phyloP scores from a whole-genome alignment of 176 grass and related monocot species.

The Paspalum vaginatum region DNA sequence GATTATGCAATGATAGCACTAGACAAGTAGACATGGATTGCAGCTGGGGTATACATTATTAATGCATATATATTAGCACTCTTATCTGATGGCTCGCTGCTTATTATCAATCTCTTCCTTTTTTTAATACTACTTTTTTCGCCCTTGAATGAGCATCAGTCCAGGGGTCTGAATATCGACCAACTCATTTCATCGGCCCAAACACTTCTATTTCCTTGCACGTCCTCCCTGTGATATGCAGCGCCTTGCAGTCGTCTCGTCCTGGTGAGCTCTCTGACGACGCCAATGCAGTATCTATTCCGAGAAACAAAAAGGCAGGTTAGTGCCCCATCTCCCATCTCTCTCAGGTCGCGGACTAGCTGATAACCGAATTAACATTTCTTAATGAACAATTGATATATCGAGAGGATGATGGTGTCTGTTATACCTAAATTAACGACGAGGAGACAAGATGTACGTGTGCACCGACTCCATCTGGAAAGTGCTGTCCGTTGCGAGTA shows the following conservation, averaged over 20 bases:
- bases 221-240: no score
- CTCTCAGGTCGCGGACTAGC: not conserved
- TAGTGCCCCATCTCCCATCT: no score
- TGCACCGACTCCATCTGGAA: slow-evolving; percentile 44
- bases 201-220: not conserved
- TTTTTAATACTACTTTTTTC: not conserved
- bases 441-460: slow-evolving; percentile 37
- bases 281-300: no score
- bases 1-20: slow-evolving; percentile 13
- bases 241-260: no score
- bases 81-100: not conserved
- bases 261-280: no score
- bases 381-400: not conserved
- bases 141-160: not conserved
- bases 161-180: not conserved
- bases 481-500: slow-evolving; percentile 36
- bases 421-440: slow-evolving; percentile 27
- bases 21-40: not conserved
- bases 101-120: not conserved
- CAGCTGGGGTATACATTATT: slow-evolving; percentile 31
- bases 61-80: not conserved
- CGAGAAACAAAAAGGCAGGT: no score
- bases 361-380: not conserved
- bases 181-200: not conserved
- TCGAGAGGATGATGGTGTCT: not conserved